phyloP scores from a whole-genome alignment of 345 rosid genomes.

The Syzygium aqueum region DNA sequence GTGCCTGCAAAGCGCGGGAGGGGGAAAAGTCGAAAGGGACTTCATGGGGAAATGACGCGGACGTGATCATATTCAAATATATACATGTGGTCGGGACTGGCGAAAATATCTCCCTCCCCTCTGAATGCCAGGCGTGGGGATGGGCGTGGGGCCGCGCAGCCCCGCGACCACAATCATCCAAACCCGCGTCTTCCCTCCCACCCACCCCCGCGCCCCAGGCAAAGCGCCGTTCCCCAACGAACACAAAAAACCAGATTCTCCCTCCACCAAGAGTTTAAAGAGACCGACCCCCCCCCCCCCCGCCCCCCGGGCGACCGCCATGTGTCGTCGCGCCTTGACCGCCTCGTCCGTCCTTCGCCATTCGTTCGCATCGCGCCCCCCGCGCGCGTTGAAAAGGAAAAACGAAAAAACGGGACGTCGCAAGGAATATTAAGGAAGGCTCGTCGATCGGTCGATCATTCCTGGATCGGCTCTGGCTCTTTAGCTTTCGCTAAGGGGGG shows the following conservation, averaged over 20 bases:
- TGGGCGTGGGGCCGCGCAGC: background rate
- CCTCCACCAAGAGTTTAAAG: background rate
- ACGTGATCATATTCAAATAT: background rate
- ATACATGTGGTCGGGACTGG: background rate
- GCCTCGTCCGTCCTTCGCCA: background rate
- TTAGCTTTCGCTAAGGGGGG: too few relatives aligned
- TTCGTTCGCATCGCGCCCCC: background rate
- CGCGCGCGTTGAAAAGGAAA: fast-evolving
- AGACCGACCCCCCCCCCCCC: background rate
- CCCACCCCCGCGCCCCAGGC: background rate
- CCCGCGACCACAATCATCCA: background rate
- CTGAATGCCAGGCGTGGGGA: too few relatives aligned
- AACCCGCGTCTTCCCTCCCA: background rate
- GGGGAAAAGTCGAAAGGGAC: background rate
- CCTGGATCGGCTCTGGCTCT: background rate
- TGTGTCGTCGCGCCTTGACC: background rate
- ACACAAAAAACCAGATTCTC: background rate
- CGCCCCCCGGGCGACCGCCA: background rate
- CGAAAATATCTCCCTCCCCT: background rate
- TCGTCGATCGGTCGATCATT: background rate
- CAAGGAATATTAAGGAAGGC: background rate
- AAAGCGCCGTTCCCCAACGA: background rate
- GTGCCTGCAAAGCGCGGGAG: background rate
- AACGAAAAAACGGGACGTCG: background rate
- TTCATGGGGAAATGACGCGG: background rate